Evolutionary conservation across 2,329 filamentous ascomycete species (phyloP).

Genomic region (Stachybotrys elegans): DNA sequence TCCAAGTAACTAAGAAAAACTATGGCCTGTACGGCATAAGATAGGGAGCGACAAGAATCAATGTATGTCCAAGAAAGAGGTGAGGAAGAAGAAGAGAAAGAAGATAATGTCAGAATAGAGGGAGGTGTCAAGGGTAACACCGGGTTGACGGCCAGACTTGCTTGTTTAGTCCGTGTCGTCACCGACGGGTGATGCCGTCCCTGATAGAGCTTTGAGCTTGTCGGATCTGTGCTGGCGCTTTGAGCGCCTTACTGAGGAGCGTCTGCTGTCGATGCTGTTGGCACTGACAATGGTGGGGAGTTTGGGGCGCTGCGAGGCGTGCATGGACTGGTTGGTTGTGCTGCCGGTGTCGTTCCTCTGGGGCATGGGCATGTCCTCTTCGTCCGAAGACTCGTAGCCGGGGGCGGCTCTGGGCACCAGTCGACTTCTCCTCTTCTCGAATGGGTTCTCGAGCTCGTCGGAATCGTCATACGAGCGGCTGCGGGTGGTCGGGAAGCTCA

Average conservation of each 20-base stretch:
- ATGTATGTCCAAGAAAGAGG: conserved; percentile 4
- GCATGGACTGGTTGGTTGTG: conserved; percentile 21
- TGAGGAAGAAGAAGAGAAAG: conserved; percentile 8
- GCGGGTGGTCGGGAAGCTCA: conserved; percentile 26
- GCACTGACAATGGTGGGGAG: conserved; percentile 43
- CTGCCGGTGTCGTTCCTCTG: conserved; percentile 18
- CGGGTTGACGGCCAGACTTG: background rate
- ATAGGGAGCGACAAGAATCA: conserved; percentile 6
- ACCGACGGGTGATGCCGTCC: conserved; percentile 30
- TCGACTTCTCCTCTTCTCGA: conserved; percentile 20
- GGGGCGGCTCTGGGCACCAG: conserved; percentile 20
- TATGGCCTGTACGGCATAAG: too few relatives aligned
- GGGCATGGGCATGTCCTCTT: conserved; percentile 21
- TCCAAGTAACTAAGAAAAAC: too few relatives aligned
- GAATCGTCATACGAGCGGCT: conserved; percentile 33
- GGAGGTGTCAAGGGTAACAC: conserved; percentile 4
- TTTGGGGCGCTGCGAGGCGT: conserved; percentile 36
- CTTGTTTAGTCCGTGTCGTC: conserved; percentile 28
- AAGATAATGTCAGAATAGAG: too few relatives aligned
- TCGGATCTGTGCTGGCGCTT: conserved; percentile 21
- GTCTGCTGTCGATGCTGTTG: conserved; percentile 23
- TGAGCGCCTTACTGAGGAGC: conserved; percentile 21
- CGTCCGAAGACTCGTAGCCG: conserved; percentile 26
- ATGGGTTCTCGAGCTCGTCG: conserved; percentile 25
- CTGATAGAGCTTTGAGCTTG: conserved; percentile 22